Evolutionary conservation across 129 eudicot genomes (phyloP).

Genomic region (Flaveria brownii): DNA sequence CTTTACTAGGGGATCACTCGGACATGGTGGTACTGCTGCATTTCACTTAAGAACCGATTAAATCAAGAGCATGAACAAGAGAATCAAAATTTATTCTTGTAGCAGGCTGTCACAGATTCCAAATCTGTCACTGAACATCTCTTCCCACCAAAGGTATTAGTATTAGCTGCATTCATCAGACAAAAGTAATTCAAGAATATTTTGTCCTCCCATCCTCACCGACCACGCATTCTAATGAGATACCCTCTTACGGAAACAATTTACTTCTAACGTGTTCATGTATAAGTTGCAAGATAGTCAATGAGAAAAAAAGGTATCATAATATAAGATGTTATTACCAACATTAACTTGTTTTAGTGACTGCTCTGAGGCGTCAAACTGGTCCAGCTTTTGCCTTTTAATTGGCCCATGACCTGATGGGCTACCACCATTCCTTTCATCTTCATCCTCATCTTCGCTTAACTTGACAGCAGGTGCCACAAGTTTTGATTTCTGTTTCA

Average conservation of each 20-base stretch:
- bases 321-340: constrained; percentile 70
- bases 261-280: constrained; percentile 8
- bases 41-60: constrained; percentile 96
- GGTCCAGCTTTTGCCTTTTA: constrained; percentile 73
- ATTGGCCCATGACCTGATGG: constrained; percentile 50
- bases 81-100: constrained; percentile 71
- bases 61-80: constrained; percentile 80
- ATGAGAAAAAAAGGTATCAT: constrained; percentile 12
- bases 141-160: constrained; percentile 59
- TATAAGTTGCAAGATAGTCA: constrained; percentile 6
- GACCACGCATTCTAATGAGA: constrained; percentile 19
- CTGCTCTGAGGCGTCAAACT: constrained; percentile 42
- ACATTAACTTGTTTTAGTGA: constrained; percentile 56
- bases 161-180: constrained; percentile 83
- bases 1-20: constrained; percentile 89
- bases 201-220: constrained; percentile 44
- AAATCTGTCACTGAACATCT: constrained; percentile 67
- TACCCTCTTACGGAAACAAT: not conserved
- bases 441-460: constrained; percentile 90
- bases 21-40: constrained; percentile 85
- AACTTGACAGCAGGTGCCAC: constrained; percentile 85
- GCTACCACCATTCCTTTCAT: constrained; percentile 48
- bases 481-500: constrained; percentile 91
- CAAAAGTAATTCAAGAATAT: constrained; percentile 57
- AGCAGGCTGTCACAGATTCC: constrained; percentile 78